phyloP scores from a whole-genome alignment of 129 eudicot genomes.

The Flaveria sonorensis region DNA sequence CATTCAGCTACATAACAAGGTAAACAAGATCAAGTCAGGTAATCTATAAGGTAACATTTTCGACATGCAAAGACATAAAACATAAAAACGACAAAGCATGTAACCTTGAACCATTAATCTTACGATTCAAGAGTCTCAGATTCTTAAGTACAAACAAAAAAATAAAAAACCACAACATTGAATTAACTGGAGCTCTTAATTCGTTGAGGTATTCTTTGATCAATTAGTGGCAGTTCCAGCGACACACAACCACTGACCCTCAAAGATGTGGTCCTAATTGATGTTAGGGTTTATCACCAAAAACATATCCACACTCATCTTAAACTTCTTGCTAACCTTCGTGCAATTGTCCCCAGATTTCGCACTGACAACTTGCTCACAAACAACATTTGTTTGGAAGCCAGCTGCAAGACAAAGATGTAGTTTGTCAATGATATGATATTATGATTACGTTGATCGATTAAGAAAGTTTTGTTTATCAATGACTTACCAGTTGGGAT shows the following conservation, averaged over 20 bases:
- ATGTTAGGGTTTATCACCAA: conserved; percentile 38
- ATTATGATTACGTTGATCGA: no score
- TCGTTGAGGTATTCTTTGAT: not conserved
- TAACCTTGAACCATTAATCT: no score
- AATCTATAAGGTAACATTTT: not conserved
- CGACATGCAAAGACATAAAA: not conserved
- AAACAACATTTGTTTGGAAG: conserved; percentile 7
- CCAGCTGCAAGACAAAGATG: not conserved
- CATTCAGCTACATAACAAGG: no score
- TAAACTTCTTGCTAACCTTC: conserved; percentile 18
- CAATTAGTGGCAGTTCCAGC: conserved; percentile 13
- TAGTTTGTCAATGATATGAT: not conserved
- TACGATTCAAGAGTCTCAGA: no score
- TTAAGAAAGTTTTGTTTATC: no score
- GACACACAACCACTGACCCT: conserved; percentile 42
- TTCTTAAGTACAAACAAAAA: not conserved
- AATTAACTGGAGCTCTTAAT: not conserved
- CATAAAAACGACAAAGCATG: not conserved
- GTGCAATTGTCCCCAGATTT: conserved; percentile 28
- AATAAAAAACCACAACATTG: not conserved
- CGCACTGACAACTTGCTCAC: conserved; percentile 26
- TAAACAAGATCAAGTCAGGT: no score
- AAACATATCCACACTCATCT: conserved; percentile 21
- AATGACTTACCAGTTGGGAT: conserved; percentile 11
- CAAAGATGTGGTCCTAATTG: conserved; percentile 29